phyloP scores from a whole-genome alignment of 192 early-diverging fungal genomes.

The Podila epigama region DNA sequence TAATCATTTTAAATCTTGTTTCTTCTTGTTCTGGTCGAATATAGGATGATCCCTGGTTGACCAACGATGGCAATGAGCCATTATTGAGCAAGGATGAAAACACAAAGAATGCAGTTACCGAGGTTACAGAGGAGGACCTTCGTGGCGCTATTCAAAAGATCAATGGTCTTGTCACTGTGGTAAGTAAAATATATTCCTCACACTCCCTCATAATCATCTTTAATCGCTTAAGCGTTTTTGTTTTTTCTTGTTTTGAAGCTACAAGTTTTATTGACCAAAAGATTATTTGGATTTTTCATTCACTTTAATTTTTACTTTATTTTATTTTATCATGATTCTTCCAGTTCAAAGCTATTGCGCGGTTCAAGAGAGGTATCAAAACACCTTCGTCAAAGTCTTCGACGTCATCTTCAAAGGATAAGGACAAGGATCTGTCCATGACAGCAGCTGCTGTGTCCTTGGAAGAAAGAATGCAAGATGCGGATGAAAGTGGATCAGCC shows the following conservation, averaged over 20 bases:
- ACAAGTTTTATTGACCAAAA: too few species aligned
- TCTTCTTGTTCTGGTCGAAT: slow-evolving; percentile 3
- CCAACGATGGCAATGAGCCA: slow-evolving; percentile 63
- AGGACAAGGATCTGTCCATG: neutral
- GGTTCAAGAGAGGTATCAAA: slow-evolving; percentile 45
- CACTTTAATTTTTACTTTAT: slow-evolving; percentile 3
- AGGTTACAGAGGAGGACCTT: slow-evolving; percentile 90
- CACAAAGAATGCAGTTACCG: slow-evolving; percentile 70
- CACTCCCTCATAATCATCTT: too few species aligned
- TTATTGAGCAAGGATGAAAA: slow-evolving; percentile 81
- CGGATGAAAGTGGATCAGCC: slow-evolving; percentile 11
- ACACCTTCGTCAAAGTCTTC: neutral
- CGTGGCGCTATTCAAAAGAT: slow-evolving; percentile 75
- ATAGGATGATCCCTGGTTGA: slow-evolving; percentile 85
- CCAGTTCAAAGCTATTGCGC: slow-evolving; percentile 47
- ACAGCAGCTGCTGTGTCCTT: neutral
- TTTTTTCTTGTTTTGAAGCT: too few species aligned
- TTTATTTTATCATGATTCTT: neutral
- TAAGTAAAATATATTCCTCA: slow-evolving; percentile 51
- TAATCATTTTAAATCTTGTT: neutral
- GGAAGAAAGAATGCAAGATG: slow-evolving; percentile 33
- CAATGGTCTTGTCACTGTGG: slow-evolving; percentile 68
- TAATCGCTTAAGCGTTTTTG: too few species aligned
- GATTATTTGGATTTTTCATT: too few species aligned
- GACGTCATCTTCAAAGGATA: neutral